Evolutionary conservation across 2,329 filamentous ascomycete genomes (phyloP).

Genomic region (Pseudocercospora fuligena): DNA sequence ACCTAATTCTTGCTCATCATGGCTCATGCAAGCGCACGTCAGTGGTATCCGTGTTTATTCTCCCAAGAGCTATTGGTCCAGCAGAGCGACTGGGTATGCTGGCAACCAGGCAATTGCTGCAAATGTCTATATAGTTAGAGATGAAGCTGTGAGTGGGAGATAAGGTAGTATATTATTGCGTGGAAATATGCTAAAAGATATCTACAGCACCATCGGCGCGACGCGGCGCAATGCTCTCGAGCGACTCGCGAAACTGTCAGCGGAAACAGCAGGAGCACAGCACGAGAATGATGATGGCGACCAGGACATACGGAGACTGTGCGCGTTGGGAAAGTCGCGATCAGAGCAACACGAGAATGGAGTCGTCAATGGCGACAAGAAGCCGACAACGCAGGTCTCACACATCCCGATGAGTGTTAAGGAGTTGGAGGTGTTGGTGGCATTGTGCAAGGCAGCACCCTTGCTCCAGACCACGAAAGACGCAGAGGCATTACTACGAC

Average conservation of each 20-base stretch:
- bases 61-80: not conserved
- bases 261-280: constrained; percentile 38
- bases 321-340: constrained; percentile 38
- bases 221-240: constrained; percentile 56
- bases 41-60: not conserved
- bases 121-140: not conserved
- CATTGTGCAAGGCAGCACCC: constrained; percentile 87
- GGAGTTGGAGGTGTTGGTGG: constrained; percentile 89
- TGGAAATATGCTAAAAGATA: constrained; percentile 28
- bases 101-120: not conserved
- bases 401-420: constrained; percentile 63
- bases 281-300: constrained; percentile 29
- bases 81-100: not conserved
- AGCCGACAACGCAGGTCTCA: constrained; percentile 22
- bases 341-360: not conserved
- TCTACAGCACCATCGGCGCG: constrained; percentile 29
- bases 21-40: not conserved
- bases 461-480: constrained; percentile 71
- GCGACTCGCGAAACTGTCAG: constrained; percentile 55
- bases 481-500: constrained; percentile 76
- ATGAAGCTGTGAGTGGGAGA: not conserved
- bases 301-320: constrained; percentile 48
- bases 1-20: not conserved
- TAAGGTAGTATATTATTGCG: too few relatives aligned
- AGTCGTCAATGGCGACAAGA: constrained; percentile 19